Base-by-base conservation (phyloP, 192 early-diverging fungal genomes). In the Helicostylum pulchrum region DNA sequence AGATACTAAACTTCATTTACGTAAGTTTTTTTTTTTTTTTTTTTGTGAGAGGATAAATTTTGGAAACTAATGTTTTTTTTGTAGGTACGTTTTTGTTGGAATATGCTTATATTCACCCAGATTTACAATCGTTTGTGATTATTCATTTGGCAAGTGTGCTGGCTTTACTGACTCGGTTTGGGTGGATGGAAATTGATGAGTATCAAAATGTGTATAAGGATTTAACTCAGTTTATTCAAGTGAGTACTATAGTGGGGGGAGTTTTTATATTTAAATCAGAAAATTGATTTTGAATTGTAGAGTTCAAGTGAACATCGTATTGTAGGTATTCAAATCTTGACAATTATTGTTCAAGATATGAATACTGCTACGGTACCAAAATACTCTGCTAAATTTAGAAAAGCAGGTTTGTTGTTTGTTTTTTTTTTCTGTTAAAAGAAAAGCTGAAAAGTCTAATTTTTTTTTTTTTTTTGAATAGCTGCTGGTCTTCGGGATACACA, bases 131-230 rank as follows among this genome's bases (percentile, higher is more conserved):
- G 12, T 88, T 84, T 68, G 78, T 89, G 51, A 78, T 84, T 39
- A 77, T 76, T 32, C 75, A 76, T 54, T 70, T 88, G 32, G 79
- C 83, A 4, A 74, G 84, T 63, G 70, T 91, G 2, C 82, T 89
- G 67, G 77, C 85, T 1, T 53, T 84, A 46, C 72, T 91, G 21
- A 86, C 86, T 19, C 87, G 87, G 59, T 58, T 89, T n/a, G 87
- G 87, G 32, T 92, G 90, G 89, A 78, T 88, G 32, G 90, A 92
- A 49, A 60, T 77, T n/a, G 85, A 87, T 32, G 82, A 85, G 64
- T 92, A 90, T 59, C 74, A 74, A n/a, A 71, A 80, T 43, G 67
- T 86, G 17, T 60, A 81, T 45, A 66, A 78, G 21, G 77, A 83
- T 53, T 61, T 86, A 20, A 62, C 76, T 48, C 77, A 83, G 42